Evolutionary conservation across 1,284 basidiomycete genomes (phyloP), one percentile per base, ranked within the genome.

Genomic region (Leccinum angustisporum): DNA sequence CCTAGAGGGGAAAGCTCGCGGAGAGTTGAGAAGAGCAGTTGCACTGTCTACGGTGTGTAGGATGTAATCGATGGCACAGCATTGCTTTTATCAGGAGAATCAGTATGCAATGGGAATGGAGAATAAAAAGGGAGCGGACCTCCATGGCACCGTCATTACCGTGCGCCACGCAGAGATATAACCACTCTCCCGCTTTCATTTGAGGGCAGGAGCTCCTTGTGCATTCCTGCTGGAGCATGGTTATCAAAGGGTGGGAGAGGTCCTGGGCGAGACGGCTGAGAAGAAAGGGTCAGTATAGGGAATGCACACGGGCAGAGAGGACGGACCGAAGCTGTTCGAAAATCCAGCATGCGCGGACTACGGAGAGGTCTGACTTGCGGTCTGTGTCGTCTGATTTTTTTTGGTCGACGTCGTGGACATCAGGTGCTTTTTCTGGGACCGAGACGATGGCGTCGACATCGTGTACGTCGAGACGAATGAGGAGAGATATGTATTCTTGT

Each of bases 161-260:
- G 70, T 98, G 96, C 0, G 95, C 95, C 33, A 97, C 95, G 71
- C 97, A 99, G 3, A 98, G 80, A 77, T 97, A 98, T 51, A 95
- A 82, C 94, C 96, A 98, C 80, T 98, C 94, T 57, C 91, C 93
- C 14, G 96, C 95, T 75, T 97, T 97, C 96, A 98, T 98, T 75
- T 97, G 91, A 2, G 93, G 92, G 79, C 96, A 98, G 9, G 90
- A 86, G 57, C 83, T 77, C 46, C 91, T 86, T 9, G 87, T 91
- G 71, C 96, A 98, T 71, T 93, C 90, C 64, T 87, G 84, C 70
- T 97, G 89, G 18, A 98, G 82, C 68, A 88, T 87, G 3, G 90
- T 93, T 56, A 98, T 88, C 58, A 98, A 85, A 1, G 95, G 94
- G 66, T 94, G 90, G 0, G 93, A 91, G 18, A 98, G 82, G 74